Conservation (phyloP, 1,284 basidiomycete genomes). For the Apiotrichum mycotoxinovorans region DNA sequence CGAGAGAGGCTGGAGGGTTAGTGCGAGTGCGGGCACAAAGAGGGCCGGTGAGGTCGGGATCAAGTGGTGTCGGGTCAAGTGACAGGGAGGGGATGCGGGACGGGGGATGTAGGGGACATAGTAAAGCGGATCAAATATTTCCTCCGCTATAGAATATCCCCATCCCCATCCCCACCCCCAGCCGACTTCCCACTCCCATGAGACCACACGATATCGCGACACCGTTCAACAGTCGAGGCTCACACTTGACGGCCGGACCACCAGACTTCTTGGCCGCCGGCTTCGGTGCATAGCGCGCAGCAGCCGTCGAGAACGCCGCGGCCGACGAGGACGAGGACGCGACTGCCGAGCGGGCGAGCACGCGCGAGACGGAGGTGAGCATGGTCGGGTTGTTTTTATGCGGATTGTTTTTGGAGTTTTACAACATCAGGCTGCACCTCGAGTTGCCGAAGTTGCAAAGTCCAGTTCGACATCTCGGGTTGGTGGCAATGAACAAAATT, state of each 20-base stretch:
- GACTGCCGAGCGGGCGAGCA: not conserved
- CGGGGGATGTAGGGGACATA: too few relatives aligned
- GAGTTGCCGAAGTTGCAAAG: not conserved
- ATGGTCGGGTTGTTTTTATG: not conserved
- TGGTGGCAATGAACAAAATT: not conserved
- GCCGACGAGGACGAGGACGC: not conserved
- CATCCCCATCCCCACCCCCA: not conserved
- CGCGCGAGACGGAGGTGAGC: slow-evolving; percentile 5
- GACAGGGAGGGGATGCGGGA: not conserved
- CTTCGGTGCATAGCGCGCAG: not conserved
- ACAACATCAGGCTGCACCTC: not conserved
- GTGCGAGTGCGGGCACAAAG: too few relatives aligned
- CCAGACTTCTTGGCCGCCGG: not conserved
- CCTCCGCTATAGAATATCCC: not conserved
- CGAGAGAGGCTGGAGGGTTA: slow-evolving; percentile 52
- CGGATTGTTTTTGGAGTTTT: not conserved
- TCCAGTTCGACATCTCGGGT: not conserved
- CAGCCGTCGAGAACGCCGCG: slow-evolving; percentile 3
- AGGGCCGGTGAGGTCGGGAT: not conserved
- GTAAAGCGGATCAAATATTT: too few relatives aligned
- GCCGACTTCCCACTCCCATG: too few relatives aligned
- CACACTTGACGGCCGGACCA: not conserved
- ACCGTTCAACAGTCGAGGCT: not conserved
- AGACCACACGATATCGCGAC: too few relatives aligned
- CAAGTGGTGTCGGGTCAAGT: not conserved